Percentiles rank a stretch among this genome's conserved stretches.
Conservation (phyloP, 306 rosid species). For the Cucumis cinereus region DNA sequence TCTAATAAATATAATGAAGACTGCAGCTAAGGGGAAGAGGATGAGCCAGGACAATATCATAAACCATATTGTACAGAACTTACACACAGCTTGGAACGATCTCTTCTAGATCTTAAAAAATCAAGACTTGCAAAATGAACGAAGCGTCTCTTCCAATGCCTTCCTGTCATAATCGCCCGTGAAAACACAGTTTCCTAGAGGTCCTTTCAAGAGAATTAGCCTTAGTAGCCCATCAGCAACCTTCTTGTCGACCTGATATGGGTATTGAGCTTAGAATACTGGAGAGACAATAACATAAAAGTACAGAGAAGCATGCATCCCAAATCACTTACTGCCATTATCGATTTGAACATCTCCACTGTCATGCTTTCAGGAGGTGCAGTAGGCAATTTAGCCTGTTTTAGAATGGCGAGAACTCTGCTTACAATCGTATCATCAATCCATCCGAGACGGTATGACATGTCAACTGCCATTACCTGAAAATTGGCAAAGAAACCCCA, state of each 20-base stretch:
- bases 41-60: neutral
- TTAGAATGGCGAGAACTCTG: constrained; percentile 54
- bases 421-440: constrained; percentile 73
- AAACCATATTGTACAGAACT: constrained; percentile 12
- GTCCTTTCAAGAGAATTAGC: constrained; percentile 80
- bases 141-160: constrained; percentile 73
- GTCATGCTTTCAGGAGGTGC: constrained; percentile 65
- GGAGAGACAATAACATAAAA: neutral
- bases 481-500: constrained; percentile 17
- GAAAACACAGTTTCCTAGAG: constrained; percentile 82
- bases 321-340: constrained; percentile 69
- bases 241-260: constrained; percentile 79
- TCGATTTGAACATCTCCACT: constrained; percentile 72
- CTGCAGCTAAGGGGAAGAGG: neutral
- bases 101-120: neutral
- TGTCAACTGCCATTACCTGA: constrained; percentile 92
- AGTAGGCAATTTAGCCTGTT: constrained; percentile 57
- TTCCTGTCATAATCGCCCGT: constrained; percentile 80
- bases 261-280: constrained; percentile 14
- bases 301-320: neutral
- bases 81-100: constrained; percentile 1
- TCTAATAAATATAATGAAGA: constrained; percentile 3
- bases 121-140: constrained; percentile 62
- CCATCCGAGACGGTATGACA: constrained; percentile 95
- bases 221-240: constrained; percentile 89